Percentiles rank a stretch among this genome's conserved stretches.
Evolutionary conservation across 495 filamentous ascomycete species (phyloP).

Genomic region (Aspergillus bridgeri): DNA sequence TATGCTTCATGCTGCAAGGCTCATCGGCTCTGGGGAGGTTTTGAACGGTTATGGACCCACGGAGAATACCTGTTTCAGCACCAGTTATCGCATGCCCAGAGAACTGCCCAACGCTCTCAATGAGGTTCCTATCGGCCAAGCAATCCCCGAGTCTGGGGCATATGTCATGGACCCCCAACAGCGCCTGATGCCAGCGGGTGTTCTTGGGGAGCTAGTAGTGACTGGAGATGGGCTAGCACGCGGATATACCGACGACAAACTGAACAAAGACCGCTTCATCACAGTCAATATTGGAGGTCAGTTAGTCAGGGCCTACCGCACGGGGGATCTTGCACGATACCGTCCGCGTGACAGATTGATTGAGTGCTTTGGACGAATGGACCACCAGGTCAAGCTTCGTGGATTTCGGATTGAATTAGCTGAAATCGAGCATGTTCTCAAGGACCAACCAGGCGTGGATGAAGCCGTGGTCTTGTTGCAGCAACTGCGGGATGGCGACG

Average conservation of each 20-base stretch:
- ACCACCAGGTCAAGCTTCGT: slow-evolving; percentile 7
- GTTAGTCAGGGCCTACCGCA: background rate
- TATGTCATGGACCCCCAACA: slow-evolving; percentile 3
- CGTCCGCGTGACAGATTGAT: background rate
- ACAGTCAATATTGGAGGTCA: background rate
- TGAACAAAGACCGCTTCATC: slow-evolving; percentile 1
- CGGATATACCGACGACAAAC: slow-evolving; percentile 1
- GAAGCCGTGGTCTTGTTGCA: background rate
- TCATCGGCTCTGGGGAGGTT: background rate
- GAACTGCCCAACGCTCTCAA: background rate
- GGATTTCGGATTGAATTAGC: slow-evolving; percentile 3
- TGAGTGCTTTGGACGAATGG: slow-evolving; percentile 4
- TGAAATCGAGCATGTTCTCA: slow-evolving; percentile 5
- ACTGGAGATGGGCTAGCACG: slow-evolving; percentile 5
- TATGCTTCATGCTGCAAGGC: background rate
- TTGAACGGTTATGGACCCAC: slow-evolving; percentile 3
- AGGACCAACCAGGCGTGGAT: background rate
- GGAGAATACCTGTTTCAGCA: slow-evolving; percentile 3
- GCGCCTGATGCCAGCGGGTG: background rate
- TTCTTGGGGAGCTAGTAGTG: slow-evolving; percentile 5
- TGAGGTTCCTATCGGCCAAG: background rate
- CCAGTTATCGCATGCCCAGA: background rate
- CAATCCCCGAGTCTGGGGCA: background rate
- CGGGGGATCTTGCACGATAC: slow-evolving; percentile 2
- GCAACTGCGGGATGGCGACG: background rate